A percentile compares a stretch with the other conserved stretches of the same genome.
phyloP scores from a whole-genome alignment of 257 asterid genomes.

The Solanum appendiculatum region DNA sequence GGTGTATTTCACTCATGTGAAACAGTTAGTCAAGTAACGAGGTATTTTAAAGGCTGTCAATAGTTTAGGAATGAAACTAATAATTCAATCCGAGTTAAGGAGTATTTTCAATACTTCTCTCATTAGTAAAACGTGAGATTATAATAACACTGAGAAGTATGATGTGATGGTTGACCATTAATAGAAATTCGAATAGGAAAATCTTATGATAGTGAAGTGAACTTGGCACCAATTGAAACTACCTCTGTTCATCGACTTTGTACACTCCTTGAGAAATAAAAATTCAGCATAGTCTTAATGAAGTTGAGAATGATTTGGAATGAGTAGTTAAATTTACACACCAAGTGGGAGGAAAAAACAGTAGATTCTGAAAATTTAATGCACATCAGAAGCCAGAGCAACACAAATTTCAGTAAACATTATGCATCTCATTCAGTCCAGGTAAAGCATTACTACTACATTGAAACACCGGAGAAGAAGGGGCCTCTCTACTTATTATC shows the following conservation, averaged over 20 bases:
- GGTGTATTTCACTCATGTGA: too few species aligned
- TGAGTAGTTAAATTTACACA: background rate
- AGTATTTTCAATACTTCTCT: too few species aligned
- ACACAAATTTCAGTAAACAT: background rate
- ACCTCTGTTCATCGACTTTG: too few species aligned
- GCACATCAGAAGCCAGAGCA: background rate
- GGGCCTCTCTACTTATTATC: background rate
- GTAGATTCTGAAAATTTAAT: background rate
- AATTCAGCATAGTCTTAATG: too few species aligned
- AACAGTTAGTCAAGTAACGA: too few species aligned
- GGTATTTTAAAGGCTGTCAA: too few species aligned
- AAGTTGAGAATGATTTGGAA: too few species aligned
- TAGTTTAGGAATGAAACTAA: too few species aligned
- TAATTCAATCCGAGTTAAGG: too few species aligned
- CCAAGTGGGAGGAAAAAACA: background rate
- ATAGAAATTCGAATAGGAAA: background rate
- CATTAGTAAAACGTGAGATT: background rate
- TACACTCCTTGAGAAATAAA: too few species aligned
- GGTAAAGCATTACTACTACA: background rate
- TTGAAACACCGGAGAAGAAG: background rate
- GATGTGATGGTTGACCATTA: background rate
- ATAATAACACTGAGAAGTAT: background rate
- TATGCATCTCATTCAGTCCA: background rate
- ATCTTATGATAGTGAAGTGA: background rate
- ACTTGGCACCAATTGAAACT: background rate